Percentiles rank a stretch among this genome's conserved stretches.
phyloP scores from a whole-genome alignment of 1,284 basidiomycete genomes.

The Leccinum pseudoinsigne region DNA sequence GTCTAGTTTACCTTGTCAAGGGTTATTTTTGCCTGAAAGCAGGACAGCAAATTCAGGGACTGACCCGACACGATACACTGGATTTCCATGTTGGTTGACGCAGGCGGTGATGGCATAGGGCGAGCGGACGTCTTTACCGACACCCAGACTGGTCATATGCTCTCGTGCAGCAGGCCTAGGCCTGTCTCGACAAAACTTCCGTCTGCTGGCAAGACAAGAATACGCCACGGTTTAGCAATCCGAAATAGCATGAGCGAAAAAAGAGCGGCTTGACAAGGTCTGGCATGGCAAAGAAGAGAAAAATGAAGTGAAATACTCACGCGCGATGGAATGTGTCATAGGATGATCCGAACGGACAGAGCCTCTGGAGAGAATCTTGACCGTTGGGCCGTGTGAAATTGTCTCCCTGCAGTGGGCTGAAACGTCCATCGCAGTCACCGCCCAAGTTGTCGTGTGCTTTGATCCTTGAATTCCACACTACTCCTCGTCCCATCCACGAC shows the following conservation, averaged over 20 bases:
- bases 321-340: no score
- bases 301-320: no score
- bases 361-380: no score
- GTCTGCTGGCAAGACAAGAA: constrained; percentile 48
- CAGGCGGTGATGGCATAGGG: constrained; percentile 78
- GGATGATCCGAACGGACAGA: no score
- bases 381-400: no score
- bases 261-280: neutral
- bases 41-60: constrained; percentile 26
- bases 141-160: constrained; percentile 66
- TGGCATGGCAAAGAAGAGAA: neutral
- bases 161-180: constrained; percentile 57
- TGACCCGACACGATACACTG: constrained; percentile 73
- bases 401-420: no score
- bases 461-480: no score
- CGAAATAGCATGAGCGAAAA: neutral
- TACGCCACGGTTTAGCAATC: neutral
- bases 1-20: constrained; percentile 36
- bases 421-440: no score
- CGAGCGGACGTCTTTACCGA: constrained; percentile 64
- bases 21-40: constrained; percentile 7
- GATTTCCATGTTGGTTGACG: constrained; percentile 73
- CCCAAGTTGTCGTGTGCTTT: no score
- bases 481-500: no score
- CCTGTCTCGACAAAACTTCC: constrained; percentile 75